phyloP scores from a whole-genome alignment of 768 basidiomycete genomes.

The Tulasnella sp. region DNA sequence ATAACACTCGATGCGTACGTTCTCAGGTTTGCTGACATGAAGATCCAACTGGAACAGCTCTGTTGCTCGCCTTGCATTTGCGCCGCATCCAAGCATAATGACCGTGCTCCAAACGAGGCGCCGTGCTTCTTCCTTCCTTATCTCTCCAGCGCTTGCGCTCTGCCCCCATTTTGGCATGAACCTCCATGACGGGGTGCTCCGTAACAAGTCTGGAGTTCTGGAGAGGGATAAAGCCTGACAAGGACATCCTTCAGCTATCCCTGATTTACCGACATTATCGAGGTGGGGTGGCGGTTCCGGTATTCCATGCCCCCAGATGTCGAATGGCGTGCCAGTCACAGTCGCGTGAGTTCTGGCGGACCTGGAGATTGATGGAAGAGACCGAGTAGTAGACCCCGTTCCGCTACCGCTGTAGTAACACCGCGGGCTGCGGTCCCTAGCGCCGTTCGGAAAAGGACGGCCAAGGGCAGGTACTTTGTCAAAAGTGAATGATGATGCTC shows the following conservation, averaged over 20 bases:
- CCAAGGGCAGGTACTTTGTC: slow-evolving; percentile 7
- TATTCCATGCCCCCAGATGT: slow-evolving; percentile 2
- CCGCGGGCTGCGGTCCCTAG: neutral
- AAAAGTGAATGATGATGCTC: slow-evolving; percentile 2
- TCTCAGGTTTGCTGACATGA: slow-evolving; percentile 12
- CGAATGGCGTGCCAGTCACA: neutral
- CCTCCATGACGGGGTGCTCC: slow-evolving; percentile 15
- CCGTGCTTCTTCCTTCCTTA: slow-evolving; percentile 13
- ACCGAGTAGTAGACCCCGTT: neutral
- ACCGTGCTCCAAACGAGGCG: slow-evolving; percentile 19
- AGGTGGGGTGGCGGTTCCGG: neutral
- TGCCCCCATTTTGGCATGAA: slow-evolving; percentile 14
- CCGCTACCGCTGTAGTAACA: neutral
- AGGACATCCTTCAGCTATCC: neutral
- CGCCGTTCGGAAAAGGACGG: neutral
- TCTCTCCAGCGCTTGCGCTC: slow-evolving; percentile 10
- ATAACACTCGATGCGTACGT: neutral
- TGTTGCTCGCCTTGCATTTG: slow-evolving; percentile 6
- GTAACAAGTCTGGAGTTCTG: neutral
- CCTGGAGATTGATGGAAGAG: neutral
- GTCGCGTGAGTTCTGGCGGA: neutral
- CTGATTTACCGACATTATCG: neutral
- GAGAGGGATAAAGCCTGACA: slow-evolving; percentile 3
- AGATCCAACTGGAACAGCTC: slow-evolving; percentile 9
- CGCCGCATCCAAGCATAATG: slow-evolving; percentile 3